Percentiles rank a stretch among this genome's conserved stretches.
Evolutionary conservation across 2,329 filamentous ascomycete species (phyloP).

Genomic region (Chrysoporthe deuterocubensis): DNA sequence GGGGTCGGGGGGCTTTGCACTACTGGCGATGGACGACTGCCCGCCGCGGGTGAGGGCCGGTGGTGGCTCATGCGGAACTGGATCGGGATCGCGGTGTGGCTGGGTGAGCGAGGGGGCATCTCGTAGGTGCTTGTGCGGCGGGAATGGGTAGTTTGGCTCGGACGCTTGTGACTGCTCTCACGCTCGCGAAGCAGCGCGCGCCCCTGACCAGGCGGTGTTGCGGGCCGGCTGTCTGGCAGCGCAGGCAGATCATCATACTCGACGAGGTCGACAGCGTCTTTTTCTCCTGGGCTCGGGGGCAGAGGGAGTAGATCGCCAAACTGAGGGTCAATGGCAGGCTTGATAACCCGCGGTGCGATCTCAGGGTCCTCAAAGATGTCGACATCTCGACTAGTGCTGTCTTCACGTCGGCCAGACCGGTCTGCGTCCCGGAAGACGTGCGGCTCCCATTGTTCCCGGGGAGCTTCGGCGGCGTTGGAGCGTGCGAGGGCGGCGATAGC

Average conservation of each 20-base stretch:
- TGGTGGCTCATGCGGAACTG: constrained; percentile 53
- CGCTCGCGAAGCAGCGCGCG: constrained; percentile 46
- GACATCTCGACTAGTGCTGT: constrained; percentile 33
- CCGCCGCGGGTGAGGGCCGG: constrained; percentile 46
- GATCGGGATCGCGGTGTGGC: constrained; percentile 62
- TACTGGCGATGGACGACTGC: constrained; percentile 43
- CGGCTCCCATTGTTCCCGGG: constrained; percentile 39
- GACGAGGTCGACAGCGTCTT: constrained; percentile 39
- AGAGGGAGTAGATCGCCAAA: constrained; percentile 68
- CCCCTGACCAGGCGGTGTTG: constrained; percentile 55
- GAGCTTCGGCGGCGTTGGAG: constrained; percentile 52
- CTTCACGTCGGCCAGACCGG: constrained; percentile 24
- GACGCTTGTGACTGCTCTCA: constrained; percentile 30
- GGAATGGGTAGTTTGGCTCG: constrained; percentile 40
- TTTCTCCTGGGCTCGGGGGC: constrained; percentile 62
- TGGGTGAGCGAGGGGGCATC: constrained; percentile 54
- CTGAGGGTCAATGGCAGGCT: constrained; percentile 68
- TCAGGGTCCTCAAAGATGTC: constrained; percentile 52
- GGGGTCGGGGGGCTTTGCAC: constrained; percentile 29
- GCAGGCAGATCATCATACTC: constrained; percentile 50
- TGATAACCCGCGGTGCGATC: constrained; percentile 60
- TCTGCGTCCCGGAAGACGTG: constrained; percentile 17
- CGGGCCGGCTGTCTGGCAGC: constrained; percentile 64
- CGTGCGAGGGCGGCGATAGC: constrained; percentile 46
- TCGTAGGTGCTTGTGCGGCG: constrained; percentile 56